Base-by-base conservation (phyloP, 495 filamentous ascomycete species). In the Staphylotrichum tortipilum region DNA sequence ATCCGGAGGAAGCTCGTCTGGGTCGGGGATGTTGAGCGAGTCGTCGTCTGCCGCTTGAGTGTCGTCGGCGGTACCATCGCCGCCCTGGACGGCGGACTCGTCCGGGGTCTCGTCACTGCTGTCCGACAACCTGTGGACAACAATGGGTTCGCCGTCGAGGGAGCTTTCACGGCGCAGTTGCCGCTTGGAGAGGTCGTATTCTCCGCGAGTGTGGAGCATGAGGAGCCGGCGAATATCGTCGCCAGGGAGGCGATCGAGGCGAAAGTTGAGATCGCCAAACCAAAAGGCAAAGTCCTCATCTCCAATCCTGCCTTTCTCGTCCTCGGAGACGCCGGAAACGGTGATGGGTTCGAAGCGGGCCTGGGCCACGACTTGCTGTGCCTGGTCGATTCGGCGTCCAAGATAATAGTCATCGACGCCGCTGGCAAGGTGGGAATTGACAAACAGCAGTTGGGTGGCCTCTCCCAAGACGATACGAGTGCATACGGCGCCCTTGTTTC, bases 251-350 rank as follows among this genome's bases (percentile, higher is more conserved):
- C 82, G 84, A 37, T 95, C 89, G 1, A 99, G 73, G 29, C 94
- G 78, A 59, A 95, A 99, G 65, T 99, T 99, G 8, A 99, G 74
- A 66, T 99, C 94, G 18, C 94, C 94, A 63, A 94, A 89, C 88
- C 90, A 96, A 57, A 97, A 95, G 1, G 83, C 78, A 67, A 95
- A 90, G 62, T 97, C 92, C 52, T 91, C 89, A 39, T 89, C 83
- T 2, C 88, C 89, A 52, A 99, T 83, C n/a, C 68, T 70, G 53
- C 94, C 88, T 10, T 68, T 69, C 1, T 65, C 64, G 29, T 75
- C 73, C 26, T 76, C 72, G 8, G 66, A 71, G 9, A 81, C 72
- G 9, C 78, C 74, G 3, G 76, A 73, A 44, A 81, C 68, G 35
- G 71, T 71, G 15, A 91, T 74, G 1, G 87, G 79, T 5, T 83